Evolutionary conservation across 371 early-diverging fungal species (phyloP).

Genomic region (Saksenaea oblongispora): DNA sequence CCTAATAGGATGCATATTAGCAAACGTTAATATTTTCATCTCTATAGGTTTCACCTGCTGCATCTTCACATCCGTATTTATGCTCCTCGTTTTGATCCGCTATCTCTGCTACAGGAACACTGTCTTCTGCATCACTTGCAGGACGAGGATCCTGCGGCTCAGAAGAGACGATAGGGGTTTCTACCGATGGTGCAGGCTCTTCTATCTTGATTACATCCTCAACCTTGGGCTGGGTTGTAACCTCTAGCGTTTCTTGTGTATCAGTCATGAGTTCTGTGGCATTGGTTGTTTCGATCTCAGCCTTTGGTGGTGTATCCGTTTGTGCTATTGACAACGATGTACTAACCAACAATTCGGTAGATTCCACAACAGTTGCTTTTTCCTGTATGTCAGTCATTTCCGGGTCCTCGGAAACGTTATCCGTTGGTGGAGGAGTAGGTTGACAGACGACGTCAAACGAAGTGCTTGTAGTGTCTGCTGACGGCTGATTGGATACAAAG

Average conservation of each 20-base stretch:
- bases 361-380: background rate
- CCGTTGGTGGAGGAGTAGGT: background rate
- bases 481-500: too few relatives aligned
- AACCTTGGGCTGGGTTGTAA: background rate
- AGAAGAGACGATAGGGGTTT: background rate
- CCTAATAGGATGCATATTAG: background rate
- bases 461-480: too few relatives aligned
- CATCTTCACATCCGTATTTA: background rate
- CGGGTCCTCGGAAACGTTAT: background rate
- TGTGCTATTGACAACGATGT: background rate
- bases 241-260: background rate
- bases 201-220: background rate
- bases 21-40: background rate
- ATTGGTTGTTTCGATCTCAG: background rate
- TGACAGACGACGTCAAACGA: background rate
- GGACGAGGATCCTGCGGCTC: background rate
- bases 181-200: background rate
- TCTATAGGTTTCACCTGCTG: background rate
- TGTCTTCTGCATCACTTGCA: background rate
- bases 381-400: background rate
- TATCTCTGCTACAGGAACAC: background rate
- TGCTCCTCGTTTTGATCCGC: background rate
- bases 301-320: background rate
- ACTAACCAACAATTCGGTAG: background rate
- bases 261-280: background rate